Base-by-base conservation (phyloP, 2,329 filamentous ascomycete genomes). In the Waltergamsia citrina region DNA sequence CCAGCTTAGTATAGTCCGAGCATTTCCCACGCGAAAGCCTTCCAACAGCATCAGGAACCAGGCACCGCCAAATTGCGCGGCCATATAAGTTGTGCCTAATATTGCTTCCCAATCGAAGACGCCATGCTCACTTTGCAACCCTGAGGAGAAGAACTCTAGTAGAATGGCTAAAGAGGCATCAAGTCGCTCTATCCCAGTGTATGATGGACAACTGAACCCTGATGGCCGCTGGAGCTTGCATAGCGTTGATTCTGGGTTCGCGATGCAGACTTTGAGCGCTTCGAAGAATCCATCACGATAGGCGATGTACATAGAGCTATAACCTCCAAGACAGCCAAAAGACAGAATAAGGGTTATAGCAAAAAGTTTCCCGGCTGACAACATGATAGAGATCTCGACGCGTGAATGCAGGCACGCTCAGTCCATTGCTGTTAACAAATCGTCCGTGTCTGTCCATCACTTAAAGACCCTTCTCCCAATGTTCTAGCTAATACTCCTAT, bases 11-110 rank as follows among this genome's bases (percentile, higher is more conserved):
- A 36, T 17, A 9, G 24, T 36, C 3, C 34, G 25, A 7, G 12
- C 11, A 17, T 39, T 36, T 11, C 33, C 25, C 16, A 25, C 21
- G 16, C 37, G 17, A 18, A 39, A 16, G 7, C 37, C 37, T 16
- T 39, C 37, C 12, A 36, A 16, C 11, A 31, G 29, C 20, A 39
- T 33, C 24, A 39, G 15, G 25, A n/a, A 29, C 37, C 37, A 39
- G 4, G 33, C 33, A 10, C 33, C 37, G 3, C 33, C 34, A 29
- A 39, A 39, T 28, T 33, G 37, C 5, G 37, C 21, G 15, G 34
- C 33, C 20, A 36, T 23, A 20, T 39, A 39, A 8, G 23, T 17
- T 16, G 31, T 28, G 3, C 29, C 25, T 6, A 39, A 20, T 12
- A 39, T n/a, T 4, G 28, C 37, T n/a, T 36, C 33, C 7, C 26